A percentile compares a stretch with the other conserved stretches of the same genome.
Conservation (phyloP, 2,329 filamentous ascomycete genomes). For the Herpotrichia juniperi region DNA sequence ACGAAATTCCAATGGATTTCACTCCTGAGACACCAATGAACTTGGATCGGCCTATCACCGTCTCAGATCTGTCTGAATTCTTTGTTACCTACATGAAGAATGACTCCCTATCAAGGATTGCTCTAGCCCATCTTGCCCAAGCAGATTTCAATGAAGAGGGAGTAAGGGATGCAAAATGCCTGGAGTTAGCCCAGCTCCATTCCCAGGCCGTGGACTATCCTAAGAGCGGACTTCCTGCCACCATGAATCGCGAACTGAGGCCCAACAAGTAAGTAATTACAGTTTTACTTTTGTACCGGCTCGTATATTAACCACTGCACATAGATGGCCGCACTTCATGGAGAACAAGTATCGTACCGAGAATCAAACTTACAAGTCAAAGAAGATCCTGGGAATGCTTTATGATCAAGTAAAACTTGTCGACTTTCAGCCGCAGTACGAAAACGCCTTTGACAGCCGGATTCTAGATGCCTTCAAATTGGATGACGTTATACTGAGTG, state of each 20-base stretch:
- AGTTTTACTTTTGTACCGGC: too few species aligned
- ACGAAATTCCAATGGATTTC: slow-evolving; percentile 80
- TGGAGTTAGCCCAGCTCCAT: slow-evolving; percentile 78
- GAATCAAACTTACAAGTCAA: slow-evolving; percentile 67
- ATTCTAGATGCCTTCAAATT: slow-evolving; percentile 70
- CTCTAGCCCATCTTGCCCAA: slow-evolving; percentile 78
- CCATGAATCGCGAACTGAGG: slow-evolving; percentile 66
- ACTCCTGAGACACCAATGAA: slow-evolving; percentile 61
- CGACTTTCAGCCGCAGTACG: slow-evolving; percentile 75
- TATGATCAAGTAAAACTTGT: slow-evolving; percentile 77
- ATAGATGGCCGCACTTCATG: slow-evolving; percentile 78
- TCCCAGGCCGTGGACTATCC: slow-evolving; percentile 93
- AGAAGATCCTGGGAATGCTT: slow-evolving; percentile 76
- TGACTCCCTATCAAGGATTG: slow-evolving; percentile 79
- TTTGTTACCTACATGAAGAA: slow-evolving; percentile 95
- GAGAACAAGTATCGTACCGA: slow-evolving; percentile 63
- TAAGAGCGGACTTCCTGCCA: slow-evolving; percentile 82
- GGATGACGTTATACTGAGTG: slow-evolving; percentile 60
- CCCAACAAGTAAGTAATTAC: slow-evolving; percentile 58
- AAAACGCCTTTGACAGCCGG: slow-evolving; percentile 74
- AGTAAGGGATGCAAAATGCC: slow-evolving; percentile 71
- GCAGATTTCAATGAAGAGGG: slow-evolving; percentile 70
- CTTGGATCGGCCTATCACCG: slow-evolving; percentile 67
- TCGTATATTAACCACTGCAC: too few species aligned
- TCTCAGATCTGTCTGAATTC: slow-evolving; percentile 78